phyloP scores from a whole-genome alignment of 2,329 filamentous ascomycete genomes.

The Elsinoe necatrix region DNA sequence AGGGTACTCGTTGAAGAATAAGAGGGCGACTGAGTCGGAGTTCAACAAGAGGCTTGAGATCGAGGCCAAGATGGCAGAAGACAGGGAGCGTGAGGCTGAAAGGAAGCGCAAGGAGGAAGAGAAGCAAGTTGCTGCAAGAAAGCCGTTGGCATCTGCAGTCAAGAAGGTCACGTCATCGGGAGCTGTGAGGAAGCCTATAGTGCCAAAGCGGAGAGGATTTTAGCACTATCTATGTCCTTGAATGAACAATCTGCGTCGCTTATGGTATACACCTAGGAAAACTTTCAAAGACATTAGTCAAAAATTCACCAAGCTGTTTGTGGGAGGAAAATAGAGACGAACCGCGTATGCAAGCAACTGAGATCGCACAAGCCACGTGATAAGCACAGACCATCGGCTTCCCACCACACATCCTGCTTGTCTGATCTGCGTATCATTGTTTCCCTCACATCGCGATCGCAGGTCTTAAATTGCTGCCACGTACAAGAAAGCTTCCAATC shows the following conservation, averaged over 20 bases:
- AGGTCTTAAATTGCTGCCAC: too few species aligned
- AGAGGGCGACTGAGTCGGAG: slow-evolving; percentile 78
- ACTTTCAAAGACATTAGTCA: too few species aligned
- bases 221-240: not conserved
- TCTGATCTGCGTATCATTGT: not conserved
- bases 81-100: slow-evolving; percentile 61
- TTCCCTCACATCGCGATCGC: not conserved
- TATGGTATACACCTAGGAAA: too few species aligned
- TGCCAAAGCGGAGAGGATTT: slow-evolving; percentile 19
- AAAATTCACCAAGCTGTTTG: too few species aligned
- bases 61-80: slow-evolving; percentile 81
- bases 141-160: slow-evolving; percentile 22
- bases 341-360: too few species aligned
- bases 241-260: not conserved
- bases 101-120: slow-evolving; percentile 33
- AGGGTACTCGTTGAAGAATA: slow-evolving; percentile 80
- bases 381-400: not conserved
- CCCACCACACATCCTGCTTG: not conserved
- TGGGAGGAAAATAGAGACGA: too few species aligned
- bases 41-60: slow-evolving; percentile 92
- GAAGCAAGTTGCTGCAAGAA: slow-evolving; percentile 25
- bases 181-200: slow-evolving; percentile 33
- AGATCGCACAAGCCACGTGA: not conserved
- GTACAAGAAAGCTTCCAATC: too few species aligned
- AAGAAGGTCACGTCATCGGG: slow-evolving; percentile 30